Evolutionary conservation across 2,329 filamentous ascomycete species (phyloP).

Genomic region (Alternaria dauci): DNA sequence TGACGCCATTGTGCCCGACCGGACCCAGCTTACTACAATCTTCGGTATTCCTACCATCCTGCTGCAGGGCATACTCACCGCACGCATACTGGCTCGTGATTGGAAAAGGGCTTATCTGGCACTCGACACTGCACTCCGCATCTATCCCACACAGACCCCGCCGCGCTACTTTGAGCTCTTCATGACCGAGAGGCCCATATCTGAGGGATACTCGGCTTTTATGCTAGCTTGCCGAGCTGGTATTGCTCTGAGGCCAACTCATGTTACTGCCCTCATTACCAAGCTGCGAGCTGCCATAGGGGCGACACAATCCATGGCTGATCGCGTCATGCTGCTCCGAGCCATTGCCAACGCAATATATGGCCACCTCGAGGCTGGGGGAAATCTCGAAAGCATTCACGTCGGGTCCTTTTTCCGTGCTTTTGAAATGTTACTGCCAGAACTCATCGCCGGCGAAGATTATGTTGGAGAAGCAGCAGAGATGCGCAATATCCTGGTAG

Average conservation of each 20-base stretch:
- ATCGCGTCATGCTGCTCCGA: slow-evolving; percentile 40
- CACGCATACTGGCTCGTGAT: slow-evolving; percentile 56
- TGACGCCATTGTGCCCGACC: slow-evolving; percentile 57
- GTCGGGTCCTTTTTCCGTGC: slow-evolving; percentile 50
- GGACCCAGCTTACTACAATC: slow-evolving; percentile 43
- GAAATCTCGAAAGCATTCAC: slow-evolving; percentile 45
- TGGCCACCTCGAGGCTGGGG: slow-evolving; percentile 53
- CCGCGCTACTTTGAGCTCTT: slow-evolving; percentile 57
- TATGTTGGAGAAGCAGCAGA: slow-evolving; percentile 27
- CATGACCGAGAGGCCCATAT: slow-evolving; percentile 55
- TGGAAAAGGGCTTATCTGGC: slow-evolving; percentile 60
- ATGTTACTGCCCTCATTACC: slow-evolving; percentile 46
- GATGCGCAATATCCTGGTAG: slow-evolving; percentile 35
- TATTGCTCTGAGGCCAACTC: slow-evolving; percentile 39
- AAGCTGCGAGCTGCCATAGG: slow-evolving; percentile 40
- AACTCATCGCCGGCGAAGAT: slow-evolving; percentile 23
- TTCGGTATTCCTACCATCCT: slow-evolving; percentile 53
- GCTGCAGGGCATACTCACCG: slow-evolving; percentile 59
- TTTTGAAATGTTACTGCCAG: slow-evolving; percentile 42
- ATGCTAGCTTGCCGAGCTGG: slow-evolving; percentile 60
- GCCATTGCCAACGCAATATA: slow-evolving; percentile 55
- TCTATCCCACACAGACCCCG: slow-evolving; percentile 56
- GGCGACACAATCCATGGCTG: slow-evolving; percentile 23
- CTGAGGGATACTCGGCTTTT: slow-evolving; percentile 59
- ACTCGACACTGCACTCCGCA: slow-evolving; percentile 58